Conservation (phyloP, 2,329 filamentous ascomycete species). For the Macrophomina tecta region DNA sequence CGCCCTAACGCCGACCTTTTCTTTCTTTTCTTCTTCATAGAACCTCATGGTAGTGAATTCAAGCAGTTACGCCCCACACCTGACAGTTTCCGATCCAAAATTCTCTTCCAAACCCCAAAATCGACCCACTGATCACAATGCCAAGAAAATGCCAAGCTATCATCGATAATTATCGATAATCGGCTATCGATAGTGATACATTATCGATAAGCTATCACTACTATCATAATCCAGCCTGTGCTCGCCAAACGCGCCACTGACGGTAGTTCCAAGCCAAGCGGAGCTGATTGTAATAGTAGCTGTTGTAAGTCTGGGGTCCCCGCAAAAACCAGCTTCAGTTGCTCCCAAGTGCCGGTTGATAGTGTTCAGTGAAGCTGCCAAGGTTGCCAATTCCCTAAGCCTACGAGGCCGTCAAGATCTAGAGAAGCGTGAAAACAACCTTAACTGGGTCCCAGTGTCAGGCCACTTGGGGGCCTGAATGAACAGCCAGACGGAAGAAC, state of each 20-base stretch:
- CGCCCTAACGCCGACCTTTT: too few relatives aligned
- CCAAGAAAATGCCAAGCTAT: too few relatives aligned
- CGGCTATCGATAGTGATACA: too few relatives aligned
- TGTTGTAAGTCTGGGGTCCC: background rate
- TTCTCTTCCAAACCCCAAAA: too few relatives aligned
- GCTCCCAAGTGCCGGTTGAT: background rate
- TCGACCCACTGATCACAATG: too few relatives aligned
- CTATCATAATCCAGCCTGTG: too few relatives aligned
- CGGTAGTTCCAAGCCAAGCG: background rate
- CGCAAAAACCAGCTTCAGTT: background rate
- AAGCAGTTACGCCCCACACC: too few relatives aligned
- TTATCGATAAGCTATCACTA: too few relatives aligned
- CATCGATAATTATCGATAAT: too few relatives aligned
- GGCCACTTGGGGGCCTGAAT: background rate
- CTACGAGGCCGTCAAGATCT: background rate
- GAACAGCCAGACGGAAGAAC: background rate
- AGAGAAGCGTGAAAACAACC: conserved; percentile 20
- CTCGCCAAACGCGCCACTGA: background rate
- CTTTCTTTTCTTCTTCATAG: too few relatives aligned
- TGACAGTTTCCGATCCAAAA: too few relatives aligned
- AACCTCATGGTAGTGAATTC: too few relatives aligned
- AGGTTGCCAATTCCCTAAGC: background rate
- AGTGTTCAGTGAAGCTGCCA: background rate
- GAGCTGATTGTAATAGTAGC: background rate
- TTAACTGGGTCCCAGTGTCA: conserved; percentile 4